Evolutionary conservation across 257 asterid species (phyloP).

Genomic region (Orobanche coerulescens): DNA sequence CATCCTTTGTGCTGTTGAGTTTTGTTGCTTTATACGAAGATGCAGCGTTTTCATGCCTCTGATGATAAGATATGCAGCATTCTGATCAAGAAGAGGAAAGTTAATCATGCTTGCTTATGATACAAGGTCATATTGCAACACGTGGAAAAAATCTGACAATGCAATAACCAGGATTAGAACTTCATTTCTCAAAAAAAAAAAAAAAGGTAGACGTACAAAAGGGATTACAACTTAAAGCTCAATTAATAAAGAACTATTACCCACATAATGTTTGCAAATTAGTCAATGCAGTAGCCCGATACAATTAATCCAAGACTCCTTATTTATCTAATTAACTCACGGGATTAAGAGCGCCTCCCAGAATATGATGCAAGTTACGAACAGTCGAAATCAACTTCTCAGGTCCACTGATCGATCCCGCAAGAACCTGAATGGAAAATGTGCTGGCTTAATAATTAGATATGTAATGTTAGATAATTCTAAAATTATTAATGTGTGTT

Average conservation of each 20-base stretch:
- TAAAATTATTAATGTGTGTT: neutral
- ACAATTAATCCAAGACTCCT: slow-evolving; percentile 8
- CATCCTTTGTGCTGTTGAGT: slow-evolving; percentile 90
- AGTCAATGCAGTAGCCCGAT: neutral
- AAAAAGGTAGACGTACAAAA: too few species aligned
- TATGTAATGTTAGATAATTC: neutral
- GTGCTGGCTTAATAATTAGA: slow-evolving; percentile 1
- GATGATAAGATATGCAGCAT: slow-evolving; percentile 81
- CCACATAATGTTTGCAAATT: neutral
- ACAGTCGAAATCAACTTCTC: slow-evolving; percentile 55
- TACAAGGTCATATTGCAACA: slow-evolving; percentile 4
- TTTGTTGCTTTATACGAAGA: slow-evolving; percentile 96
- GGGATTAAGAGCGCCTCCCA: slow-evolving; percentile 86
- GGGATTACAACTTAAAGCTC: too few species aligned
- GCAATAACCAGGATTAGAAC: neutral
- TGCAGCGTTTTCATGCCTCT: slow-evolving; percentile 99
- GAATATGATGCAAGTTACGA: slow-evolving; percentile 80
- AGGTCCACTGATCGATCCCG: slow-evolving; percentile 86
- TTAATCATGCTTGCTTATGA: slow-evolving; percentile 1
- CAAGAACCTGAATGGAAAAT: slow-evolving; percentile 57
- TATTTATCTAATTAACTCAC: slow-evolving; percentile 40
- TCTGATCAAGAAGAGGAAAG: slow-evolving; percentile 37
- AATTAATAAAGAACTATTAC: neutral
- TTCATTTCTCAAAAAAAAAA: too few species aligned
- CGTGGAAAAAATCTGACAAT: slow-evolving; percentile 1